Evolutionary conservation across 2,329 filamentous ascomycete genomes (phyloP), one percentile per base, ranked within the genome.

Genomic region (Exophiala sideris): DNA sequence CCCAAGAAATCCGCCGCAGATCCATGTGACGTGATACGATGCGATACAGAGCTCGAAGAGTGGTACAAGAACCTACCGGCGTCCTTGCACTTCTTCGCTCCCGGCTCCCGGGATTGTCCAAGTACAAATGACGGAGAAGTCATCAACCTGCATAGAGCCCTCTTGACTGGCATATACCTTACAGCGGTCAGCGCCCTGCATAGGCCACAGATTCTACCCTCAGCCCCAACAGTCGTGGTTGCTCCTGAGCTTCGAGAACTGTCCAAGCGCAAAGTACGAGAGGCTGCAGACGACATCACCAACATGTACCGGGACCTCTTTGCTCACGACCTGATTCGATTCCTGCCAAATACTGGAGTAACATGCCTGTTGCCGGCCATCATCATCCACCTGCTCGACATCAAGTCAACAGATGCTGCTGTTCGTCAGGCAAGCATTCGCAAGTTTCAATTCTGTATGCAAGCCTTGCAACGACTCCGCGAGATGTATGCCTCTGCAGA

Each of bases 401-500:
- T 96, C 79, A 95, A 95, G 69, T 89, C 89, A 33, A 86, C 85
- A 4, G 83, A 88, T 50, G 81, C 84, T 12, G 82, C 84, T 50
- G 85, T 87, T 3, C 84, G 89, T 14, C 81, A 88, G 56, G 79
- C 82, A 39, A 91, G 89, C 44, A 80, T 91, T 20, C 82, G 86
- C 54, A 89, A 90, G 16, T 96, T 96, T 75, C 87, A 87, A 63
- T 87, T 91, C 68, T 96, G 92, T 73, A 96, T 96, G 89, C 82
- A 86, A 44, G 90, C 96, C 55, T 88, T 96, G 78, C 86, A 91
- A 68, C 87, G 86, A 59, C 79, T 97, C 14, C 84, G 91, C 35
- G 90, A 96, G 66, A 89, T 91, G 29, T 96, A 97, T 66, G 86
- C 91, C 0, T 91, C 91, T 0, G 92, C 92, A n/a, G 91, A 96